Percentiles rank a stretch among this genome's conserved stretches.
phyloP scores from a whole-genome alignment of 805 yeast species.

The Candida sithepensis region DNA sequence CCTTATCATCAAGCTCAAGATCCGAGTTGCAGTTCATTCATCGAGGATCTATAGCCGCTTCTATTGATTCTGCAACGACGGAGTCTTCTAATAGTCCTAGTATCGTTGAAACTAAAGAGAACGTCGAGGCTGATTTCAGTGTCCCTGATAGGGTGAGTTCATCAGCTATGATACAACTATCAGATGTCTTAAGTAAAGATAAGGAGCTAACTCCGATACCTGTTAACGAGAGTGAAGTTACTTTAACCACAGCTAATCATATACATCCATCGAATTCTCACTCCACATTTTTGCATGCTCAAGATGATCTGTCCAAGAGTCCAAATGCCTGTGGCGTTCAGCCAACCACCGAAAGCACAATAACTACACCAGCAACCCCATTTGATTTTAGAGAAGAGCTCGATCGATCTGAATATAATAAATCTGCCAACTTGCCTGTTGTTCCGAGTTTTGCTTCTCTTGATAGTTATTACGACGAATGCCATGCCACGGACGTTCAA shows the following conservation, averaged over 20 bases:
- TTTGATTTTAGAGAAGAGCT: slow-evolving; percentile 23
- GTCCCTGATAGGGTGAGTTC: slow-evolving; percentile 12
- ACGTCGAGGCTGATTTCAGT: slow-evolving; percentile 18
- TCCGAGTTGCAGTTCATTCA: slow-evolving; percentile 3
- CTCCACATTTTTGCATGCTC: neutral
- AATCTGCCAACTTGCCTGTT: slow-evolving; percentile 41
- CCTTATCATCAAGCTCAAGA: neutral
- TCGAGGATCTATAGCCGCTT: slow-evolving; percentile 17
- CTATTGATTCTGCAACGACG: slow-evolving; percentile 6
- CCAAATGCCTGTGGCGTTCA: neutral
- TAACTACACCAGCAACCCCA: neutral
- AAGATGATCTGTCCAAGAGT: neutral
- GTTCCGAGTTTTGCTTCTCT: slow-evolving; percentile 77
- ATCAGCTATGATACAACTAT: slow-evolving; percentile 19
- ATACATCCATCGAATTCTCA: neutral
- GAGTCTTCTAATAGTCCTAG: slow-evolving; percentile 25
- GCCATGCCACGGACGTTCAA: neutral
- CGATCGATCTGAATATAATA: slow-evolving; percentile 5
- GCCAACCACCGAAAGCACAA: neutral
- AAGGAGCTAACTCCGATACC: slow-evolving; percentile 2
- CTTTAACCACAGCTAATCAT: slow-evolving; percentile 7
- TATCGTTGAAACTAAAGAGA: slow-evolving; percentile 20
- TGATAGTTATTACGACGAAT: slow-evolving; percentile 54
- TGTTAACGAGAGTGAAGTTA: slow-evolving; percentile 10
- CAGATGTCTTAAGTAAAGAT: slow-evolving; percentile 18